phyloP scores from a whole-genome alignment of 257 asterid species.

The Plantago ovata region DNA sequence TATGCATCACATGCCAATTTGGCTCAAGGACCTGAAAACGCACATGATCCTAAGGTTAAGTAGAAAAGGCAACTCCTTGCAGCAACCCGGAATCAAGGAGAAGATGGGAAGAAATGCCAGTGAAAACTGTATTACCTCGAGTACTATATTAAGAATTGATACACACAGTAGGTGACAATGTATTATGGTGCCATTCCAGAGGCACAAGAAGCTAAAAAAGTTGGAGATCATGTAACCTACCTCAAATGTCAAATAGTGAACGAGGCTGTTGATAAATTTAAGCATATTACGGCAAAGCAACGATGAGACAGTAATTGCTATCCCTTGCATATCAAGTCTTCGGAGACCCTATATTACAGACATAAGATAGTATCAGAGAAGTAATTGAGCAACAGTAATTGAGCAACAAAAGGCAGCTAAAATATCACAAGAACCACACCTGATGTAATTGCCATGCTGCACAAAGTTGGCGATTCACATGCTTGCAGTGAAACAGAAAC shows the following conservation, averaged over 20 bases:
- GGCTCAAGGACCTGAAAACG: conserved; percentile 87
- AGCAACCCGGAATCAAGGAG: neutral
- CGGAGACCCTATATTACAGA: conserved; percentile 67
- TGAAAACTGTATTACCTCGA: neutral
- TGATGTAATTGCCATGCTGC: conserved; percentile 98
- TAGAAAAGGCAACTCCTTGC: no score
- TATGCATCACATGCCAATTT: conserved; percentile 93
- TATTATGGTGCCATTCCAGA: neutral
- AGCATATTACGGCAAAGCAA: conserved; percentile 96
- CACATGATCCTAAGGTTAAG: no score
- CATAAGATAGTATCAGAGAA: conserved; percentile 17
- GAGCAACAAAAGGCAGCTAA: conserved; percentile 13
- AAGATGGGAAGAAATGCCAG: neutral
- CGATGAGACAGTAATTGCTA: conserved; percentile 83
- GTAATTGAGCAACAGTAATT: conserved; percentile 4
- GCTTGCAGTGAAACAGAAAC: conserved; percentile 89
- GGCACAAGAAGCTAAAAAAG: conserved; percentile 16
- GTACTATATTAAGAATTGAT: neutral
- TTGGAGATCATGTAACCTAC: conserved; percentile 33
- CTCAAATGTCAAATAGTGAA: conserved; percentile 95
- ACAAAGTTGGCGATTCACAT: conserved; percentile 93
- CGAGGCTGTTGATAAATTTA: conserved; percentile 87
- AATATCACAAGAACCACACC: conserved; percentile 31
- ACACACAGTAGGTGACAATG: neutral
- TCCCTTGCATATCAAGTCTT: conserved; percentile 91